Evolutionary conservation across 768 basidiomycete species (phyloP).

Genomic region (Neoboletus brunneissimus): DNA sequence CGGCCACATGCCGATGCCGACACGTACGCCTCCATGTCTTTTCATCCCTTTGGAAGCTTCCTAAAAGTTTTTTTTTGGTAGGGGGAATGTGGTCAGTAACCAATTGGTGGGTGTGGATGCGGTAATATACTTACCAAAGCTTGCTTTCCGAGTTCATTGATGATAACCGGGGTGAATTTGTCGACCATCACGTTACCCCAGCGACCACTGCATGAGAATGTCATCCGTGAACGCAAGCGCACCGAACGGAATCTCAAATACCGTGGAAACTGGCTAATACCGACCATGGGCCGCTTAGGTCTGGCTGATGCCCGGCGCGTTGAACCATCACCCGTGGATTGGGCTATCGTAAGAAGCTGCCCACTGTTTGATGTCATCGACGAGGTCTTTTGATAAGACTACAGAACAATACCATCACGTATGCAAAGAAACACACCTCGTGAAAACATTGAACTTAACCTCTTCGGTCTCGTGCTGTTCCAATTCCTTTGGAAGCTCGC

Average conservation of each 20-base stretch:
- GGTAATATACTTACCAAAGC: not conserved
- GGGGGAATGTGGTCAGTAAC: not conserved
- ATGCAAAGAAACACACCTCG: not conserved
- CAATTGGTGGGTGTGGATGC: too few species aligned
- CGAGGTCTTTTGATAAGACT: not conserved
- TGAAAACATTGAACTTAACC: not conserved
- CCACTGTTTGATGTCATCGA: not conserved
- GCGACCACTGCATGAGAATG: constrained; percentile 1
- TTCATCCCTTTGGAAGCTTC: not conserved
- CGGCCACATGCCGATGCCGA: constrained; percentile 13
- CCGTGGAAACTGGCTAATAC: constrained; percentile 2
- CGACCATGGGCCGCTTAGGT: not conserved
- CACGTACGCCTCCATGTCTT: not conserved
- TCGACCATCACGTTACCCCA: constrained; percentile 17
- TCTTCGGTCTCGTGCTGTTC: not conserved
- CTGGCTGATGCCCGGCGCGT: not conserved
- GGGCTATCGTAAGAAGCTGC: not conserved
- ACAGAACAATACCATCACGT: not conserved
- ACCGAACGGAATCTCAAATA: not conserved
- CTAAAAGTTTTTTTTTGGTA: not conserved
- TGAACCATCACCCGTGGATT: not conserved
- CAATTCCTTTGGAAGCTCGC: not conserved
- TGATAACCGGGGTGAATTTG: constrained; percentile 5
- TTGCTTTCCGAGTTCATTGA: constrained; percentile 2
- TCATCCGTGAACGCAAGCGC: not conserved